Percentiles rank a stretch among this genome's conserved stretches.
phyloP scores from a whole-genome alignment of 1,284 basidiomycete species.

The Ceratobasidium sp. region DNA sequence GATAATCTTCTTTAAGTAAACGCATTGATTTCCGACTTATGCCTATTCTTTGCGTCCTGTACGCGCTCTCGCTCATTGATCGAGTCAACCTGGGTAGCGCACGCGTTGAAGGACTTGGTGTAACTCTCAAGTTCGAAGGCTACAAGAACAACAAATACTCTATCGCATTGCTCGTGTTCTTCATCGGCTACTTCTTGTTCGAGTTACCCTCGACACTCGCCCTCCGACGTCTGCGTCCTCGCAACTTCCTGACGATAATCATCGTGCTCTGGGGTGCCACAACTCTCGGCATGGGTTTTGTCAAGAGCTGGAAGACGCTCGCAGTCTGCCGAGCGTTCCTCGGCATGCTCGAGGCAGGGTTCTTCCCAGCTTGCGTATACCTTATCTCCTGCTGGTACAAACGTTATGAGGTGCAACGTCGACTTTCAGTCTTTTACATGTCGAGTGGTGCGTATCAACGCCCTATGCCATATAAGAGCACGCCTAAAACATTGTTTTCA shows the following conservation, averaged over 20 bases:
- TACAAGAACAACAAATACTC: conserved; percentile 55
- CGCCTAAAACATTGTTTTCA: not conserved
- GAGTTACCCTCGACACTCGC: conserved; percentile 55
- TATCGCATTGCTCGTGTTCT: conserved; percentile 57
- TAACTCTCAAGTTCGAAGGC: conserved; percentile 52
- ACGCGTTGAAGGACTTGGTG: conserved; percentile 54
- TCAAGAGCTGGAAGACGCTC: conserved; percentile 55
- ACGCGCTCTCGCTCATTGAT: conserved; percentile 57
- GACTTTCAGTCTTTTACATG: conserved; percentile 59
- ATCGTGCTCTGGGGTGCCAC: conserved; percentile 57
- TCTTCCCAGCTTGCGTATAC: conserved; percentile 57
- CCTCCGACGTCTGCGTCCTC: conserved; percentile 57
- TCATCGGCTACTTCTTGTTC: conserved; percentile 53
- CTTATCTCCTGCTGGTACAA: conserved; percentile 63
- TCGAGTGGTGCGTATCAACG: conserved; percentile 43
- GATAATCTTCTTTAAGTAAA: conserved; percentile 1
- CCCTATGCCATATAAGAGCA: not conserved
- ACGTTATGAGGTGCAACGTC: conserved; percentile 58
- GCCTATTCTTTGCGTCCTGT: conserved; percentile 57
- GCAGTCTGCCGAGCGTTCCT: conserved; percentile 59
- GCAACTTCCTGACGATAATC: conserved; percentile 53
- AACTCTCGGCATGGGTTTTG: conserved; percentile 58
- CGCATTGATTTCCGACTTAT: conserved; percentile 56
- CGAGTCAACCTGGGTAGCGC: conserved; percentile 56
- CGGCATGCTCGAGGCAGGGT: conserved; percentile 56